Evolutionary conservation across 345 rosid species (phyloP).

Genomic region (Punica granatum): DNA sequence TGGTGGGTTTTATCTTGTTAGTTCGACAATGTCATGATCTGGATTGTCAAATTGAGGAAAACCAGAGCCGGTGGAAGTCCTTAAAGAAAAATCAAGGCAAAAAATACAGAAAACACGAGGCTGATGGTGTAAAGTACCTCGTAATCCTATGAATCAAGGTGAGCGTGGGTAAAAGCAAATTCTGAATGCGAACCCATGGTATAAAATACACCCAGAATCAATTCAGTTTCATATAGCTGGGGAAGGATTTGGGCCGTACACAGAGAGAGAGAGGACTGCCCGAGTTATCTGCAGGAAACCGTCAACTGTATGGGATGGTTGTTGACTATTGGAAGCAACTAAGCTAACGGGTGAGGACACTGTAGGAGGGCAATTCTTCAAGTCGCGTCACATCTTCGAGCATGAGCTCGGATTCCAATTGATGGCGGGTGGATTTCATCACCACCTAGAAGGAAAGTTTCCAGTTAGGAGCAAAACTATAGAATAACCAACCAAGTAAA

Average conservation of each 20-base stretch:
- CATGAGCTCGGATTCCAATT: slow-evolving; percentile 85
- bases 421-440: slow-evolving; percentile 78
- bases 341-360: slow-evolving; percentile 45
- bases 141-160: no score
- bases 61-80: no score
- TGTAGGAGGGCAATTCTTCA: slow-evolving; percentile 80
- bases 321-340: background rate
- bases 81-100: no score
- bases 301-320: background rate
- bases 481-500: no score
- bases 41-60: no score
- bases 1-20: no score
- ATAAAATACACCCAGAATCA: background rate
- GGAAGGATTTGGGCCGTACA: background rate
- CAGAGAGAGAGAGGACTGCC: no score
- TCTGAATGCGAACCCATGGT: background rate
- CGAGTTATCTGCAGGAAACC: no score
- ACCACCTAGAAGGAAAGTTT: slow-evolving; percentile 40
- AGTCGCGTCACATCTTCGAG: slow-evolving; percentile 52
- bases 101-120: no score
- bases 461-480: background rate
- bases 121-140: no score
- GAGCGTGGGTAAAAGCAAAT: no score
- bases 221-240: background rate
- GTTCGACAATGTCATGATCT: no score